These are phyloP conservation scores for Crithidia brevicula DNA, from an alignment of 208 protist species.

Conservation along the genomic window DNA sequence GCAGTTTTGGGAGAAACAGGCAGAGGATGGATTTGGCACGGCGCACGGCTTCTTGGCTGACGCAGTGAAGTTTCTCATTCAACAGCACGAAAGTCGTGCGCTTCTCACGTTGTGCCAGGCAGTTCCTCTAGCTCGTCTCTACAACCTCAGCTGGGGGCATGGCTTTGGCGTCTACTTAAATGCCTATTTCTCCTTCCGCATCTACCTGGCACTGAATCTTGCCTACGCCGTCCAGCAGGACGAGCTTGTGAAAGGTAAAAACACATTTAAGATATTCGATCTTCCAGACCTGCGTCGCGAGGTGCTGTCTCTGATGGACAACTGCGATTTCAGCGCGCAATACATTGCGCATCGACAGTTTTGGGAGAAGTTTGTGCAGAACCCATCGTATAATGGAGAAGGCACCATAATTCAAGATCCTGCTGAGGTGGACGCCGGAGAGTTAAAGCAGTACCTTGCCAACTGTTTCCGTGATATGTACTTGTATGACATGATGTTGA, in stretches of 20 bases:
- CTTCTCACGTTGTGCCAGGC: constrained; percentile 7
- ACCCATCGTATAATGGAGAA: not conserved
- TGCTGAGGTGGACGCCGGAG: not conserved
- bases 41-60: constrained; percentile 1
- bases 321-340: constrained; percentile 1
- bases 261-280: not conserved
- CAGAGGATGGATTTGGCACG: not conserved
- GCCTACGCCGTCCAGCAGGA: constrained; percentile 8
- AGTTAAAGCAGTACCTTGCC: constrained; percentile 9
- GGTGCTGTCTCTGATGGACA: not conserved
- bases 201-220: constrained; percentile 14
- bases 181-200: constrained; percentile 1
- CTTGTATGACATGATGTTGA: constrained; percentile 15
- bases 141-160: constrained; percentile 7
- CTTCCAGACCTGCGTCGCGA: not conserved
- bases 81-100: constrained; percentile 7
- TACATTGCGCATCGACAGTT: constrained; percentile 7
- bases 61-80: constrained; percentile 21
- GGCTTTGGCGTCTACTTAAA: constrained; percentile 15
- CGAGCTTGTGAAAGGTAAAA: not conserved
- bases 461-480: constrained; percentile 18
- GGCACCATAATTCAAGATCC: constrained; percentile 1
- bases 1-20: not conserved
- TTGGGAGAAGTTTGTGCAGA: constrained; percentile 14
- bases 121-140: not conserved